Percentiles rank a stretch among this genome's conserved stretches.
phyloP scores from a whole-genome alignment of 768 basidiomycete genomes.

The Imleria badia region DNA sequence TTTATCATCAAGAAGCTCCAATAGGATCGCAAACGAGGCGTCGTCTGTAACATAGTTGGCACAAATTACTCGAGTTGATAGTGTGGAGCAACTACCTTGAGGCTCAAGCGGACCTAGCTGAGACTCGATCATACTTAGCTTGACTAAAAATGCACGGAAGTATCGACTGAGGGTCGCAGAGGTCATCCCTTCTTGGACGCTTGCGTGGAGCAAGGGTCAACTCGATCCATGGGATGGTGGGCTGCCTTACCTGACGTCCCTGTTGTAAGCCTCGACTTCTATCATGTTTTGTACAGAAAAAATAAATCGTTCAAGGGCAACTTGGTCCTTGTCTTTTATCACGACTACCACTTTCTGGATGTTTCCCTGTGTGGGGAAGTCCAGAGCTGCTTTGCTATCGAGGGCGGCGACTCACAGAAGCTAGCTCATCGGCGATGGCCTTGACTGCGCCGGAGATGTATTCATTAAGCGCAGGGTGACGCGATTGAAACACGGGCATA shows the following conservation, averaged over 20 bases:
- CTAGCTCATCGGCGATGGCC: slow-evolving; percentile 77
- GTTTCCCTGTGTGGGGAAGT: slow-evolving; percentile 53
- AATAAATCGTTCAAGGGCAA: slow-evolving; percentile 86
- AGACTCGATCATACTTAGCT: slow-evolving; percentile 74
- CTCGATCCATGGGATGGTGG: neutral
- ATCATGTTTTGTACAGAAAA: slow-evolving; percentile 87
- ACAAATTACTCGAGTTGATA: neutral
- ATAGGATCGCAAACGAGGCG: slow-evolving; percentile 75
- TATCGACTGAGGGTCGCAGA: slow-evolving; percentile 63
- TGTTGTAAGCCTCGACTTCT: slow-evolving; percentile 64
- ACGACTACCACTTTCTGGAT: slow-evolving; percentile 80
- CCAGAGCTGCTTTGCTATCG: neutral
- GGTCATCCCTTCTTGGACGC: slow-evolving; percentile 72
- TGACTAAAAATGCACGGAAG: slow-evolving; percentile 81
- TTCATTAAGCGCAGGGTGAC: slow-evolving; percentile 85
- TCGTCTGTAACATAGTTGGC: slow-evolving; percentile 46
- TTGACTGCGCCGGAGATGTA: slow-evolving; percentile 89
- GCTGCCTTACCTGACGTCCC: slow-evolving; percentile 57
- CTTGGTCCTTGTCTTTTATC: slow-evolving; percentile 78
- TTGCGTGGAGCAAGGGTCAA: slow-evolving; percentile 29
- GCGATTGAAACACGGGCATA: slow-evolving; percentile 87
- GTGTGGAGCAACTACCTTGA: slow-evolving; percentile 41
- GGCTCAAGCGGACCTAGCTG: slow-evolving; percentile 60
- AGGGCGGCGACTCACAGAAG: slow-evolving; percentile 43
- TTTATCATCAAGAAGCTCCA: slow-evolving; percentile 72